Evolutionary conservation across 2,329 filamentous ascomycete genomes (phyloP).

Genomic region (Fusarium decemcellulare): DNA sequence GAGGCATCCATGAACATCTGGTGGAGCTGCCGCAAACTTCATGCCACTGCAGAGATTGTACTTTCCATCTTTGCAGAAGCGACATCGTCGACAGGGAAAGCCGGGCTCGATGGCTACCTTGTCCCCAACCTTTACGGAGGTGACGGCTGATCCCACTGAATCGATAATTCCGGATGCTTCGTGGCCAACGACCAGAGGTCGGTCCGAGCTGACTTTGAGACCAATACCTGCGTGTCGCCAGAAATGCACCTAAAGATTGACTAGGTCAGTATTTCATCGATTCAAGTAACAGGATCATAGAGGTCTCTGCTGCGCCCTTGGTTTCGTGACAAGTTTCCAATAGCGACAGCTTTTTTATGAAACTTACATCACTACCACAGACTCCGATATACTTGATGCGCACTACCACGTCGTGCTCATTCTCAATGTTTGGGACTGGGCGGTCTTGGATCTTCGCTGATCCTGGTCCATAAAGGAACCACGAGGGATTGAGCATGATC

Average conservation of each 20-base stretch:
- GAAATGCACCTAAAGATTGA: conserved; percentile 77
- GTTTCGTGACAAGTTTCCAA: too few species aligned
- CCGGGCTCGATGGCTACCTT: conserved; percentile 94
- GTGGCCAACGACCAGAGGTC: conserved; percentile 82
- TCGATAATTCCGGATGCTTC: conserved; percentile 81
- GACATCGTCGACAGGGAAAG: conserved; percentile 84
- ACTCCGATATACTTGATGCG: conserved; percentile 44
- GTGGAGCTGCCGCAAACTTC: conserved; percentile 96
- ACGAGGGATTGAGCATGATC: neutral
- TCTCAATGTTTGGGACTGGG: conserved; percentile 42
- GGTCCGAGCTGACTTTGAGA: conserved; percentile 81
- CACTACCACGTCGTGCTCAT: conserved; percentile 43
- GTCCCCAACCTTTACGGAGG: conserved; percentile 77
- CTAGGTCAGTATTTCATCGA: neutral
- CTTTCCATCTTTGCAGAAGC: conserved; percentile 81
- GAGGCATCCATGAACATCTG: conserved; percentile 79
- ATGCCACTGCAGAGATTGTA: conserved; percentile 94
- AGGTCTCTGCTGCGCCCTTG: too few species aligned
- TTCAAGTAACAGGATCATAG: too few species aligned
- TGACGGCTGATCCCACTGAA: conserved; percentile 75
- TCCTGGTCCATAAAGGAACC: neutral
- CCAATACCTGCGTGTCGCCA: conserved; percentile 87
- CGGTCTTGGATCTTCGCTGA: conserved; percentile 43
- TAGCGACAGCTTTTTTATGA: too few species aligned
- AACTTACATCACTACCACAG: conserved; percentile 46